These are phyloP conservation scores for Diophrys appendiculata DNA, from an alignment of 73 alveolate species.

Conservation along the genomic window DNA sequence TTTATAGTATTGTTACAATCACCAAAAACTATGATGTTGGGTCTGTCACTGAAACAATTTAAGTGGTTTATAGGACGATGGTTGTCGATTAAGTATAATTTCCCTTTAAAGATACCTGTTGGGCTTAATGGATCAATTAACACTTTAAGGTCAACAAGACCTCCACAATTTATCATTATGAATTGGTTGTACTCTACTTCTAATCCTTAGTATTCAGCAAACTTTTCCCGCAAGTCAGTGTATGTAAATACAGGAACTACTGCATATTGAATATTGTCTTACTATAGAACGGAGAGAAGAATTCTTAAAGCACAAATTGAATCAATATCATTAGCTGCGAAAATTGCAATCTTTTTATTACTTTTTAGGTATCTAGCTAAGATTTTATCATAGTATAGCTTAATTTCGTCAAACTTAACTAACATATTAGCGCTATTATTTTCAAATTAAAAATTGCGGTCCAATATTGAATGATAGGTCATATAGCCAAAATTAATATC, in stretches of 20 bases:
- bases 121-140: conserved; percentile 75
- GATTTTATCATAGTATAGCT: too few relatives aligned
- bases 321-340: conserved; percentile 57
- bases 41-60: conserved; percentile 53
- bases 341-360: conserved; percentile 5
- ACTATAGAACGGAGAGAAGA: conserved; percentile 43
- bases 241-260: conserved; percentile 44
- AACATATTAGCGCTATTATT: too few relatives aligned
- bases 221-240: conserved; percentile 20
- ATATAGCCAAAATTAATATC: too few relatives aligned
- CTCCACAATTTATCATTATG: conserved; percentile 84
- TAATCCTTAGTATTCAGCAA: not conserved
- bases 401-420: too few relatives aligned
- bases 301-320: conserved; percentile 63
- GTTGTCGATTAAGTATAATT: conserved; percentile 73
- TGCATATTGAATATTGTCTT: conserved; percentile 46
- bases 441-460: too few relatives aligned
- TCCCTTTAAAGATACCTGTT: conserved; percentile 32
- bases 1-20: conserved; percentile 68
- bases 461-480: too few relatives aligned
- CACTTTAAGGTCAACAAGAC: conserved; percentile 73
- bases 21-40: conserved; percentile 69
- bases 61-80: conserved; percentile 85
- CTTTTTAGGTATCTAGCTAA: too few relatives aligned
- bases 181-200: conserved; percentile 52